Conservation (phyloP, 2,329 filamentous ascomycete species). For the Colletotrichum salicis region DNA sequence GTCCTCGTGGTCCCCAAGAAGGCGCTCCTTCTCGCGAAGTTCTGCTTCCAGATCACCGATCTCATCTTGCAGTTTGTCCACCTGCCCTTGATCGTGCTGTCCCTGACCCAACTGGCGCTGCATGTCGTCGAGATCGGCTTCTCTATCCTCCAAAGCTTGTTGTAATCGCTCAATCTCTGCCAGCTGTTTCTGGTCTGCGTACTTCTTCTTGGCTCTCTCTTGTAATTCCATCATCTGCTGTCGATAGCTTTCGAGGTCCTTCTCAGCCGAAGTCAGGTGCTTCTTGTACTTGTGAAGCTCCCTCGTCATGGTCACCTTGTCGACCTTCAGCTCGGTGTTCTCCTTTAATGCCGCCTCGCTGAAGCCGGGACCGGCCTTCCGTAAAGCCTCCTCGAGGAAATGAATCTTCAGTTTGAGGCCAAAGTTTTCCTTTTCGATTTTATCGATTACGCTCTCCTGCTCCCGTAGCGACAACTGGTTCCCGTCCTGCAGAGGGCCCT, state of each 20-base stretch:
- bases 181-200: constrained; percentile 76
- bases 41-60: constrained; percentile 81
- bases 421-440: constrained; percentile 98
- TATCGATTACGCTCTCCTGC: constrained; percentile 94
- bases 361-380: constrained; percentile 88
- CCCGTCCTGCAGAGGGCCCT: constrained; percentile 81
- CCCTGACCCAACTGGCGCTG: constrained; percentile 68
- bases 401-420: constrained; percentile 96
- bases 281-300: constrained; percentile 91
- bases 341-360: constrained; percentile 90
- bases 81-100: constrained; percentile 65
- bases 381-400: constrained; percentile 90
- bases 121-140: constrained; percentile 70
- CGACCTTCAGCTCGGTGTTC: constrained; percentile 95
- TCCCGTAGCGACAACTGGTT: constrained; percentile 93
- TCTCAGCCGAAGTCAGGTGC: constrained; percentile 82
- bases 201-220: constrained; percentile 81
- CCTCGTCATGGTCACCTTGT: constrained; percentile 87
- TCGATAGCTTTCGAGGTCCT: constrained; percentile 85
- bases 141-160: constrained; percentile 65
- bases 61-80: constrained; percentile 77
- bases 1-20: constrained; percentile 79
- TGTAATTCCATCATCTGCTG: constrained; percentile 85
- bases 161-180: constrained; percentile 69
- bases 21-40: constrained; percentile 78